These are phyloP conservation scores for Volutella citrinella DNA, from an alignment of 2,329 filamentous ascomycete species.

Conservation along the genomic window DNA sequence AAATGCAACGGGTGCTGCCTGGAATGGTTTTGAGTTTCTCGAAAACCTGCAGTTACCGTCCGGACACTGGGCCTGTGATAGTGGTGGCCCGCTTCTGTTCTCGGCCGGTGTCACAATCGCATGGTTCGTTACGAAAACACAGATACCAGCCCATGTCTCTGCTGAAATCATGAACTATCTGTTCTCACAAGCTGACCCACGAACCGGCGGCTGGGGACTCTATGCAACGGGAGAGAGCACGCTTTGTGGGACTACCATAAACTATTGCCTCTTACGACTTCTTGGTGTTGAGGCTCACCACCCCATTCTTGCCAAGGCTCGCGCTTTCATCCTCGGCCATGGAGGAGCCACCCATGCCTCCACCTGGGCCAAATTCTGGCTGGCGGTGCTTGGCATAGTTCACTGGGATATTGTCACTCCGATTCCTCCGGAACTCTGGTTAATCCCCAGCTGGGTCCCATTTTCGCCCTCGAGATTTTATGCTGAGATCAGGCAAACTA, in stretches of 20 bases:
- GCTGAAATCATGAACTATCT: constrained; percentile 91
- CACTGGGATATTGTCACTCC: constrained; percentile 93
- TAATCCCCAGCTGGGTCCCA: constrained; percentile 84
- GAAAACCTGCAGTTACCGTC: constrained; percentile 81
- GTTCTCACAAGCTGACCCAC: constrained; percentile 74
- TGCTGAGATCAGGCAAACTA: constrained; percentile 93
- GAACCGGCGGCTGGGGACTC: constrained; percentile 92
- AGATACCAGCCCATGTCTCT: constrained; percentile 74
- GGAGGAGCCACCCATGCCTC: constrained; percentile 80
- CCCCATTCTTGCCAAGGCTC: constrained; percentile 77
- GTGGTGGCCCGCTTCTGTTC: constrained; percentile 94
- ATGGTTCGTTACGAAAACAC: constrained; percentile 85
- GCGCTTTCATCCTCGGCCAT: constrained; percentile 74
- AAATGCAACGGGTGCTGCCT: constrained; percentile 72
- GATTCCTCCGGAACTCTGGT: constrained; percentile 87
- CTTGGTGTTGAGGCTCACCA: constrained; percentile 81
- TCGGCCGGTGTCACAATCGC: constrained; percentile 79
- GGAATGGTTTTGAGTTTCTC: constrained; percentile 83
- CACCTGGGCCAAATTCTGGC: constrained; percentile 97
- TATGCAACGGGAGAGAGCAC: constrained; percentile 91
- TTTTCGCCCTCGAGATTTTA: constrained; percentile 91
- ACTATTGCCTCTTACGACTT: constrained; percentile 77
- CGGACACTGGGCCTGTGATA: constrained; percentile 95
- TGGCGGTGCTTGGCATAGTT: constrained; percentile 76
- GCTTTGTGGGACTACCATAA: constrained; percentile 84